Evolutionary conservation across 2,329 filamentous ascomycete species (phyloP).

Genomic region (Xylaria sp.): DNA sequence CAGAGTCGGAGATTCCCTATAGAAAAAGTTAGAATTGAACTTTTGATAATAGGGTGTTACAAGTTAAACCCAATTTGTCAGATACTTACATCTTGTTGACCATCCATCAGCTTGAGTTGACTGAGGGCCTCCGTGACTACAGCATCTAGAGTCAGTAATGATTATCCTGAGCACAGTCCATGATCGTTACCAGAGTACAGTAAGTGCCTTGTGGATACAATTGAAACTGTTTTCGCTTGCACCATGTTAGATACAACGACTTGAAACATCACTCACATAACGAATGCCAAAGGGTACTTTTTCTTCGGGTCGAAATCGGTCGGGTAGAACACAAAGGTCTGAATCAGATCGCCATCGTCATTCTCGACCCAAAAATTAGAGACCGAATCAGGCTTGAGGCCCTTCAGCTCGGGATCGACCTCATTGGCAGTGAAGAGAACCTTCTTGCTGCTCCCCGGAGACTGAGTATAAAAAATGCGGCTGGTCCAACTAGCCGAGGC

Average conservation of each 20-base stretch:
- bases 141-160: not conserved
- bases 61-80: too few species aligned
- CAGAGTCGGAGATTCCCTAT: constrained; percentile 27
- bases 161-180: not conserved
- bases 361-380: constrained; percentile 27
- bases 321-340: constrained; percentile 25
- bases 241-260: not conserved
- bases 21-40: too few species aligned
- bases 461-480: constrained; percentile 25
- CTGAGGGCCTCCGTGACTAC: constrained; percentile 24
- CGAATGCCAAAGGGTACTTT: constrained; percentile 23
- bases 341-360: constrained; percentile 21
- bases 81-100: constrained; percentile 23
- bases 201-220: not conserved
- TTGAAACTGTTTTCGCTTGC: too few species aligned
- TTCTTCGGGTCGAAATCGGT: constrained; percentile 18
- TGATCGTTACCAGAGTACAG: not conserved
- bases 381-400: constrained; percentile 17
- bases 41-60: too few species aligned
- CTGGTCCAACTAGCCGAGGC: constrained; percentile 26
- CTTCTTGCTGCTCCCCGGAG: constrained; percentile 13
- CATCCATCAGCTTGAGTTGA: constrained; percentile 20
- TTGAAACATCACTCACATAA: constrained; percentile 11
- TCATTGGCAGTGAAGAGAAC: constrained; percentile 23
- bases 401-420: constrained; percentile 21